These are phyloP conservation scores for Arachis monticola DNA, from an alignment of 331 rosid species.

Conservation along the genomic window DNA sequence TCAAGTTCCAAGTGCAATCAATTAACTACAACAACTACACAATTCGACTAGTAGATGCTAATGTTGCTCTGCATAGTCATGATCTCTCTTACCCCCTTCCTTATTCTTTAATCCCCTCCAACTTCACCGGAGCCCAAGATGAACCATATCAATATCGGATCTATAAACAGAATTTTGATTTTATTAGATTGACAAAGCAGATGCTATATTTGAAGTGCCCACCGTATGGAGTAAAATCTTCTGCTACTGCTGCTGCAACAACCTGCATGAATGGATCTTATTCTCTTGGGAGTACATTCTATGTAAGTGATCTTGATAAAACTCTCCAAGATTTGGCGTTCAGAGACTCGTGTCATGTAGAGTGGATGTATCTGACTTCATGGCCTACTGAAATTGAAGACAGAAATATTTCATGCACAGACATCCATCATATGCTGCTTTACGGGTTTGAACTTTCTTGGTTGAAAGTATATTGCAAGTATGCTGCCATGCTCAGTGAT, in stretches of 20 bases:
- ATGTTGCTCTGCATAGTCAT: not conserved
- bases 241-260: not conserved
- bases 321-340: conserved; percentile 4
- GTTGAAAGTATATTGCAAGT: not conserved
- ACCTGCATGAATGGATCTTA: not conserved
- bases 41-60: conserved; percentile 37
- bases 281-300: not conserved
- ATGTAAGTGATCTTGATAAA: not conserved
- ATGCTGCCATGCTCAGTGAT: not conserved
- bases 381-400: not conserved
- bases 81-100: conserved; percentile 7
- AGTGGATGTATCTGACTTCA: conserved; percentile 19
- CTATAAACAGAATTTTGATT: too few species aligned
- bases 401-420: conserved; percentile 20
- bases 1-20: conserved; percentile 21
- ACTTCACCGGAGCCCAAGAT: rapidly evolving
- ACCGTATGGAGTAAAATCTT: not conserved
- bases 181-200: not conserved
- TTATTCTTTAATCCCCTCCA: not conserved
- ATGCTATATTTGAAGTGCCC: conserved; percentile 35
- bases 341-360: conserved; percentile 18
- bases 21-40: conserved; percentile 41
- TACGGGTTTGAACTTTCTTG: conserved; percentile 49
- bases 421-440: not conserved
- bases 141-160: not conserved